phyloP scores from a whole-genome alignment of 352 stramenopile species.

The Thalassiosira pacifica region DNA sequence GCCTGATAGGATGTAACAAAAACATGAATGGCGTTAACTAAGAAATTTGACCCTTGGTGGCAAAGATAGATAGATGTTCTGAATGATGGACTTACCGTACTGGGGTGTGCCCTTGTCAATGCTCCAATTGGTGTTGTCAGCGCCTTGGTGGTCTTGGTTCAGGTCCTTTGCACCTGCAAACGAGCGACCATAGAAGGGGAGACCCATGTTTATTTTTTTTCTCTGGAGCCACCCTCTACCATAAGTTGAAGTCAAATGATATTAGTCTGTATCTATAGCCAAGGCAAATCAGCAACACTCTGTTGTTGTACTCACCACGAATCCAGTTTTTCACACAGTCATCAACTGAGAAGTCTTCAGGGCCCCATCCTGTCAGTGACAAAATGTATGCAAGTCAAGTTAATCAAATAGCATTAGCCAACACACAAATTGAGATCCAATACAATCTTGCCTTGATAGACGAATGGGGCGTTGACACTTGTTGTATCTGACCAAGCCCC shows the following conservation, averaged over 20 bases:
- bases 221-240: neutral
- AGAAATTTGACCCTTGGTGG: neutral
- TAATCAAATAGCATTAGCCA: neutral
- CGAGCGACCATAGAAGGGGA: constrained; percentile 57
- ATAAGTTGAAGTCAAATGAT: constrained; percentile 14
- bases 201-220: constrained; percentile 31
- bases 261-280: too few species aligned
- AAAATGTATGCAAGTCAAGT: neutral
- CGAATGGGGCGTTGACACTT: constrained; percentile 55
- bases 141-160: constrained; percentile 36
- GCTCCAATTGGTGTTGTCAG: constrained; percentile 52
- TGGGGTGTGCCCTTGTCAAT: constrained; percentile 52
- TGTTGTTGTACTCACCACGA: constrained; percentile 27
- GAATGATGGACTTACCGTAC: constrained; percentile 33
- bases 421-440: neutral
- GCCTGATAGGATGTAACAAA: neutral
- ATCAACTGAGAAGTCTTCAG: constrained; percentile 50
- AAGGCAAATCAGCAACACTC: too few species aligned
- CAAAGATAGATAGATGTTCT: too few species aligned
- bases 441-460: constrained; percentile 39
- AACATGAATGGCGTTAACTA: neutral
- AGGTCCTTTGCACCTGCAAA: constrained; percentile 48
- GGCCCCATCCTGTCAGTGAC: constrained; percentile 34
- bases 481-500: constrained; percentile 11
- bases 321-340: constrained; percentile 61